Evolutionary conservation across 2,329 filamentous ascomycete species (phyloP).

Genomic region (Raffaelea deltoideospora): DNA sequence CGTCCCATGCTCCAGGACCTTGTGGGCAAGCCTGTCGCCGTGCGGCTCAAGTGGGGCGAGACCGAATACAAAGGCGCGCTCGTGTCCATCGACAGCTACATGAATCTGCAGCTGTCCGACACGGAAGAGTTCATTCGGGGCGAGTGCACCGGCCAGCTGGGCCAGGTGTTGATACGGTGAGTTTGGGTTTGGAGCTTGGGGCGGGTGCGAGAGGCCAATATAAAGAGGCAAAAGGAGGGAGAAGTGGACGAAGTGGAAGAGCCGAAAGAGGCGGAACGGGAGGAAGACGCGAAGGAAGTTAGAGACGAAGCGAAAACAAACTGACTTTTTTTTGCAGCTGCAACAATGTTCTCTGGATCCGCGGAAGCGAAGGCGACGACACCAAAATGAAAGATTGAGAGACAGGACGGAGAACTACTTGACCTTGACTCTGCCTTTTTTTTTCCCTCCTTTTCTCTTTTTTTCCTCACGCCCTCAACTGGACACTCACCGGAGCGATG

Average conservation of each 20-base stretch:
- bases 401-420: no score
- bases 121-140: conserved; percentile 88
- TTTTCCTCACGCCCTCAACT: no score
- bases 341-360: conserved; percentile 96
- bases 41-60: conserved; percentile 95
- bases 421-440: not conserved
- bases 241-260: no score
- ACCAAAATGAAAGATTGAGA: conserved; percentile 45
- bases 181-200: not conserved
- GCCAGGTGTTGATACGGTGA: conserved; percentile 84
- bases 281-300: no score
- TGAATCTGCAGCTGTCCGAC: conserved; percentile 89
- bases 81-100: conserved; percentile 86
- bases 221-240: no score
- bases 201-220: no score
- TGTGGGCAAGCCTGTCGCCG: conserved; percentile 78
- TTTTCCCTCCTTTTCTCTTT: not conserved
- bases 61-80: conserved; percentile 93
- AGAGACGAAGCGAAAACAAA: no score
- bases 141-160: conserved; percentile 69
- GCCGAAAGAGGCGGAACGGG: no score
- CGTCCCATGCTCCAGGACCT: conserved; percentile 90
- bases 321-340: conserved; percentile 9
- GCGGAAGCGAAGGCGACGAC: conserved; percentile 36
- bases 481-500: not conserved